Base-by-base conservation (phyloP, 768 basidiomycete genomes). In the Lactifluus volemus region DNA sequence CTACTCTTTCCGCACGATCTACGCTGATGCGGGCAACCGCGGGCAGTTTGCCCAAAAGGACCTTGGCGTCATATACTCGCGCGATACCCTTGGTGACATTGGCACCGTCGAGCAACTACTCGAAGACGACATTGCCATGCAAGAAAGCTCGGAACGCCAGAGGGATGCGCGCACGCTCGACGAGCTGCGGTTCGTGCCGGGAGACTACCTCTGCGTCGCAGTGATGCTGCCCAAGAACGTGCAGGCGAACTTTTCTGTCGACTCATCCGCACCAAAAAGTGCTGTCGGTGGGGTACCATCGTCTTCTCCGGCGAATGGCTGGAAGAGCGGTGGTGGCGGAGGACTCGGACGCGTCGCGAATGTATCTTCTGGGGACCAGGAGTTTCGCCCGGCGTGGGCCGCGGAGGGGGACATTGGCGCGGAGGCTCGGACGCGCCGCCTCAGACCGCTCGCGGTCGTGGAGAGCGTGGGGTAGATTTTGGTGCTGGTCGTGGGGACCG, bases 51-150 rank as follows among this genome's bases (percentile, higher is more conserved):
- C 84, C 0, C 81, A 83, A 70, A 91, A 91, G 73, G 90, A 92
- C 47, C 81, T 92, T 47, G 90, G 90, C 30, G 80, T 81, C 67
- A 85, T 92, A 42, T 88, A 89, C 72, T 88, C 89, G 48, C 84
- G 89, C 63, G 91, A 92, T 73, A 87, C 92, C 64, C 81, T 90
- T 2, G 89, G 89, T 51, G 89, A 90, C 70, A 85, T 87, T 4
- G 88, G 88, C 38, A 72, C 84, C 1, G 70, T 87, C 21, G 76
- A 78, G 0, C 79, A 85, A 2, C 77, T 90, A 3, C 72, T 84
- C 21, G 38, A 61, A 4, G 55, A 61, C 38, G 60, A 57, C 15
- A 32, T 8, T 8, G 29, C 30, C 2, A 29, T 30, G 38, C 67
- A 52, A 48, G 66, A n/a, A 50, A 61, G 63, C 65, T 38, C 56